Conservation (phyloP, 2,329 filamentous ascomycete species). For the Fusarium xyrophilum region DNA sequence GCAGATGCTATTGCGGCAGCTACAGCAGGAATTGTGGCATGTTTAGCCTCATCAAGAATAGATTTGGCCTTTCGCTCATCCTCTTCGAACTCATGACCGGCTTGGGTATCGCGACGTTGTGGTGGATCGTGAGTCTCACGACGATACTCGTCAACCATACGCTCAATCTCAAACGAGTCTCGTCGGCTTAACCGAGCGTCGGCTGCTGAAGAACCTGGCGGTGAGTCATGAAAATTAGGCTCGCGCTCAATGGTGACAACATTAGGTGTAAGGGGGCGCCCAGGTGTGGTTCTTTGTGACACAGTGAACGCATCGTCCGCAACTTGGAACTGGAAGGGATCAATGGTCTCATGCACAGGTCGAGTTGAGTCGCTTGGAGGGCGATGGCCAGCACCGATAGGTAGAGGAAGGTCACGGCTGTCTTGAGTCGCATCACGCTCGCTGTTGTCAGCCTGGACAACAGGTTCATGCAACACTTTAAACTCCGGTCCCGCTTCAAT, state of each 20-base stretch:
- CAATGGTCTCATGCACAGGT: conserved; percentile 47
- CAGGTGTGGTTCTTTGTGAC: conserved; percentile 49
- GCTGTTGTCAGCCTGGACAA: conserved; percentile 35
- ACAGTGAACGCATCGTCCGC: conserved; percentile 59
- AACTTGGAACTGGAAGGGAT: conserved; percentile 68
- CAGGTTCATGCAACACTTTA: conserved; percentile 34
- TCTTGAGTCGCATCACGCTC: conserved; percentile 40
- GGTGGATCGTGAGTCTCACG: conserved; percentile 31
- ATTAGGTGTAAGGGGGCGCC: conserved; percentile 56
- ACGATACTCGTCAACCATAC: conserved; percentile 44
- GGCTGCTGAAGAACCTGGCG: conserved; percentile 38
- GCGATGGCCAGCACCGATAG: conserved; percentile 42
- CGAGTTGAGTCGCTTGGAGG: conserved; percentile 37
- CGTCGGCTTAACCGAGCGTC: conserved; percentile 55
- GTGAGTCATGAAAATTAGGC: conserved; percentile 55
- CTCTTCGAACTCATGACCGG: conserved; percentile 43
- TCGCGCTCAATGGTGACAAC: conserved; percentile 62
- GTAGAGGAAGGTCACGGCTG: conserved; percentile 38
- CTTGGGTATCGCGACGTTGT: conserved; percentile 31
- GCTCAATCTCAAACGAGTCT: conserved; percentile 57
- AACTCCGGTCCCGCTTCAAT: conserved; percentile 43
- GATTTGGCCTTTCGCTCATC: conserved; percentile 54
- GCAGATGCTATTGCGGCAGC: conserved; percentile 57
- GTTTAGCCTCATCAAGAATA: conserved; percentile 55
- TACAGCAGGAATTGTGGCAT: conserved; percentile 57